Evolutionary conservation across 2,329 filamentous ascomycete species (phyloP).

Genomic region (Cladosporium sp.): DNA sequence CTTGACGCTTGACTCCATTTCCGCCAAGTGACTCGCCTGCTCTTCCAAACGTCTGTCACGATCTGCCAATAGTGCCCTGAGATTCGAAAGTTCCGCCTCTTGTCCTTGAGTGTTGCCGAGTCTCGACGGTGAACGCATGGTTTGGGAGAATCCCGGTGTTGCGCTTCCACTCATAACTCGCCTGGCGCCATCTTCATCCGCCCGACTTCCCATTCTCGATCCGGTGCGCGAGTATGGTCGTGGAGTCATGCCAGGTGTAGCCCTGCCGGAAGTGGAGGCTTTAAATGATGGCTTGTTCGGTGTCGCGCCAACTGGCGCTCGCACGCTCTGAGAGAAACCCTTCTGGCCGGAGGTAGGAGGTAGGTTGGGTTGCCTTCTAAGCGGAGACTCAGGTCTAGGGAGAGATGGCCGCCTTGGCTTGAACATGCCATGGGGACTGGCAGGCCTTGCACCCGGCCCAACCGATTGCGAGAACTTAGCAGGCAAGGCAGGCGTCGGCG

Average conservation of each 20-base stretch:
- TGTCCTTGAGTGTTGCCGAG: conserved; percentile 35
- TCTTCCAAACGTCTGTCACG: conserved; percentile 86
- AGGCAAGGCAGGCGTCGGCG: conserved; percentile 47
- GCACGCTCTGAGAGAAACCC: conserved; percentile 54
- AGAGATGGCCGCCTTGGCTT: conserved; percentile 75
- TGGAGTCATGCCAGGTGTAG: conserved; percentile 42
- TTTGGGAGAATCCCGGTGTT: conserved; percentile 41
- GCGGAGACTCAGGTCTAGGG: conserved; percentile 84
- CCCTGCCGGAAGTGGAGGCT: conserved; percentile 55
- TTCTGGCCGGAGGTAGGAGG: conserved; percentile 56
- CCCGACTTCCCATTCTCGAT: conserved; percentile 47
- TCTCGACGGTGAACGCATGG: conserved; percentile 39
- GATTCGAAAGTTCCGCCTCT: conserved; percentile 71
- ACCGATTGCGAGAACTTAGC: conserved; percentile 88
- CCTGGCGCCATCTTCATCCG: conserved; percentile 26
- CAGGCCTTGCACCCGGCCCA: conserved; percentile 67
- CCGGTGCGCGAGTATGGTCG: conserved; percentile 50
- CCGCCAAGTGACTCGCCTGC: conserved; percentile 75
- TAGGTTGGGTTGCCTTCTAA: conserved; percentile 62
- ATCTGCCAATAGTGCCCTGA: conserved; percentile 75
- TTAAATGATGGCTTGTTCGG: conserved; percentile 32
- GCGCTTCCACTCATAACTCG: conserved; percentile 42
- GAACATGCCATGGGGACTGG: conserved; percentile 63
- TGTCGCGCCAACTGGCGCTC: conserved; percentile 42
- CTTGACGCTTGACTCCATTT: conserved; percentile 87